Conservation (phyloP, 1,284 basidiomycete genomes). For the Austroboletus novae-zelandiae region DNA sequence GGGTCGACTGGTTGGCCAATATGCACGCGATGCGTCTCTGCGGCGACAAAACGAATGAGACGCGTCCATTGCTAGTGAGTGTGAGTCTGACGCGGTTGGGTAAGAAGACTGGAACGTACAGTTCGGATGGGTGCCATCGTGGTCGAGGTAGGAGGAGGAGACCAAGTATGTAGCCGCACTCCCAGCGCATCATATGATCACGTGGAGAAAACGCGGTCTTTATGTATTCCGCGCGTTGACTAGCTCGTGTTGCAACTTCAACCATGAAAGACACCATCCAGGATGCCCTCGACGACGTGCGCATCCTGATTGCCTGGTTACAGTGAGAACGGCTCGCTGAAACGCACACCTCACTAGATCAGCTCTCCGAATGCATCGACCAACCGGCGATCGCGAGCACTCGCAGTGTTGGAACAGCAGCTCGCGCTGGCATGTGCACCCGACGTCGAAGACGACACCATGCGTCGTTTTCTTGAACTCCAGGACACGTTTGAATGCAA, state of each 20-base stretch:
- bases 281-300: conserved; percentile 64
- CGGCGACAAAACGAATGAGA: conserved; percentile 79
- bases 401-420: conserved; percentile 57
- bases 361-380: conserved; percentile 55
- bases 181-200: conserved; percentile 17
- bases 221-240: conserved; percentile 4
- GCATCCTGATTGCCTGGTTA: conserved; percentile 18
- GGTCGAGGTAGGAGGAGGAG: conserved; percentile 10
- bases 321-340: conserved; percentile 6
- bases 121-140: conserved; percentile 61
- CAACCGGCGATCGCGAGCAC: conserved; percentile 47
- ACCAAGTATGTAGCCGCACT: conserved; percentile 7
- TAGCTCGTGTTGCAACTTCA: neutral
- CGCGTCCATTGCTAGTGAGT: conserved; percentile 66
- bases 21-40: conserved; percentile 71
- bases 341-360: conserved; percentile 42
- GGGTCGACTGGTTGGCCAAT: conserved; percentile 75
- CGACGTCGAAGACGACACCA: conserved; percentile 39
- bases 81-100: too few relatives aligned
- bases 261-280: conserved; percentile 50
- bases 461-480: conserved; percentile 56
- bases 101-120: conserved; percentile 34
- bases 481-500: conserved; percentile 80
- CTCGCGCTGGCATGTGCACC: conserved; percentile 53
- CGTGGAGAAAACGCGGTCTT: conserved; percentile 21